Evolutionary conservation across 805 yeast genomes (phyloP).

Genomic region (Barnettozyma californica): DNA sequence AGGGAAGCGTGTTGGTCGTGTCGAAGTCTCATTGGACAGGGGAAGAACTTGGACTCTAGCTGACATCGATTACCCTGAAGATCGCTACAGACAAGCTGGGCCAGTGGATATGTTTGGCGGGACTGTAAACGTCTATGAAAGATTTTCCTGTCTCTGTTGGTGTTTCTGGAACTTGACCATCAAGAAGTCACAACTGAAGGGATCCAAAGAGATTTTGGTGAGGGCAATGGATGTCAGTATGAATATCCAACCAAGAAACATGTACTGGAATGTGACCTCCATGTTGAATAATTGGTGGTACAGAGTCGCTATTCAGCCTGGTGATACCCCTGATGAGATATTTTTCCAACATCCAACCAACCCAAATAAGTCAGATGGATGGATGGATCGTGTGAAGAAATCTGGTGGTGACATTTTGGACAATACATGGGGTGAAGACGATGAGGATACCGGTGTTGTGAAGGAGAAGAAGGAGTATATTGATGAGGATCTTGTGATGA

Average conservation of each 20-base stretch:
- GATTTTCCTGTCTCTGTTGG: conserved; percentile 31
- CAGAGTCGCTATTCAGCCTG: conserved; percentile 26
- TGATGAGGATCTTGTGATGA: conserved; percentile 27
- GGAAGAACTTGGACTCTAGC: conserved; percentile 29
- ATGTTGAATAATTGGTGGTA: conserved; percentile 36
- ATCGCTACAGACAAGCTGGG: conserved; percentile 28
- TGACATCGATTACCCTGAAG: conserved; percentile 30
- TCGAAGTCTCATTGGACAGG: conserved; percentile 30
- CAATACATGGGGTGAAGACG: conserved; percentile 29
- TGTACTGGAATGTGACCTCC: conserved; percentile 35
- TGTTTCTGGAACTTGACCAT: conserved; percentile 30
- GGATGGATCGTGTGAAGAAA: conserved; percentile 33
- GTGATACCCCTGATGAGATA: conserved; percentile 10
- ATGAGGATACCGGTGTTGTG: conserved; percentile 9
- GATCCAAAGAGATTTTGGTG: conserved; percentile 28
- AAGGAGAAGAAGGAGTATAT: conserved; percentile 10
- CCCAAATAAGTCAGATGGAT: conserved; percentile 28
- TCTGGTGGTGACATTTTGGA: conserved; percentile 29
- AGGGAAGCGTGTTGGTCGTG: conserved; percentile 30
- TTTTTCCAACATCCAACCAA: conserved; percentile 26
- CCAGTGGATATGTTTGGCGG: conserved; percentile 29
- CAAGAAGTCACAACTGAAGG: conserved; percentile 15
- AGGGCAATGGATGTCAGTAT: conserved; percentile 33
- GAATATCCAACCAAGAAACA: conserved; percentile 31
- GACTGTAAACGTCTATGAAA: conserved; percentile 29